phyloP scores from a whole-genome alignment of 176 grass and related monocot species.

The barley (Hordeum vulgare) region DNA sequence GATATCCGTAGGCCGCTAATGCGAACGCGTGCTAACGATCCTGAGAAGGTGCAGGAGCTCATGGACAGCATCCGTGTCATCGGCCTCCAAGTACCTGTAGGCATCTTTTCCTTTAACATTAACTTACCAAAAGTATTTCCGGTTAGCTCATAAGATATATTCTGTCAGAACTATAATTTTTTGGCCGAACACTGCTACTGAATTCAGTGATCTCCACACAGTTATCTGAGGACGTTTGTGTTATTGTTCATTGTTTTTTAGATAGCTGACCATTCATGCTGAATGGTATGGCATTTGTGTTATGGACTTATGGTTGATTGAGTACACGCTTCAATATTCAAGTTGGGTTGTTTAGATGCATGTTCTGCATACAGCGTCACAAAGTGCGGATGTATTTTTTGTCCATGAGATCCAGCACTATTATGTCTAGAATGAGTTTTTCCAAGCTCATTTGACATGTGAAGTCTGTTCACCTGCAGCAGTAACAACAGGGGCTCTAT shows the following conservation, averaged over 20 bases:
- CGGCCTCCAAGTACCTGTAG: conserved; percentile 84
- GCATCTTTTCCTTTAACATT: conserved; percentile 21
- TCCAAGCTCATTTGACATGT: neutral
- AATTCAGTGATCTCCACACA: neutral
- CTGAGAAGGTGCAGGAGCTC: conserved; percentile 71
- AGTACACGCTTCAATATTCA: neutral
- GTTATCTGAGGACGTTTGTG: neutral
- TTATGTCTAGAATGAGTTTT: neutral
- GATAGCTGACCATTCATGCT: too few relatives aligned
- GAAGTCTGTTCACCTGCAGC: neutral
- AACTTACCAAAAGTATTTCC: neutral
- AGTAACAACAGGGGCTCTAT: neutral
- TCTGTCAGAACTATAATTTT: neutral
- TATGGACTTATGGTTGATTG: neutral
- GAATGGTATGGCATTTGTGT: too few relatives aligned
- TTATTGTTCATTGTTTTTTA: neutral
- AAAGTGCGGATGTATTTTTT: neutral
- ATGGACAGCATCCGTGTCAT: conserved; percentile 87
- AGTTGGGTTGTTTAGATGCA: neutral
- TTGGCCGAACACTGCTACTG: neutral
- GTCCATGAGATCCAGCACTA: neutral
- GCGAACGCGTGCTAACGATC: conserved; percentile 74
- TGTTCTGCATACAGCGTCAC: neutral
- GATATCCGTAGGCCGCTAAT: conserved; percentile 83
- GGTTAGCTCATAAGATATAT: neutral